Base-by-base conservation (phyloP, 257 asterid species). In the Rauvolfia tetraphylla region DNA sequence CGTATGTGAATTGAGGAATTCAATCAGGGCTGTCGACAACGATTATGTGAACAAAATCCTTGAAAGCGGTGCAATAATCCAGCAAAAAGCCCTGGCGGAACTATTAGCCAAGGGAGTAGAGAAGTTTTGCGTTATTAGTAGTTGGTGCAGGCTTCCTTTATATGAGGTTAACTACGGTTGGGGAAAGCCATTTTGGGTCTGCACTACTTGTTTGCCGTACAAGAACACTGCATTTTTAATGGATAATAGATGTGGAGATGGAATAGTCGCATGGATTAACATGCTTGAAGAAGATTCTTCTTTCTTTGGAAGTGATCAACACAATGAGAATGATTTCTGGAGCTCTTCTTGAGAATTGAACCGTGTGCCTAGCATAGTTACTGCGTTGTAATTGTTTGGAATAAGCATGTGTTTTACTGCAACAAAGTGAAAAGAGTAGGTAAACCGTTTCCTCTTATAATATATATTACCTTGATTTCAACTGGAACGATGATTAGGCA, bases 101-200 rank as follows among this genome's bases (percentile, higher is more conserved):
- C 3, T 31, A 3, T 29, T 51, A 14, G 36, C 38, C 0, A 72
- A 58, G 15, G 81, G 81, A 20, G 86, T 77, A 9, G 13, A 23
- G 9, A 83, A 77, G 48, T 12, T 39, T n/a, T 81, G 76, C 51
- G 15, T 29, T 46, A 85, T 85, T 62, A 85, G 85, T 67, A 84
- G 88, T 7, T 87, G 86, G 89, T 80, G 81, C 59, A 80, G 87
- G 57, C 83, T 87, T 83, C 88, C 91, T 4, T 38, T 79, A 34
- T 85, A 85, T 29, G 88, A 85, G 39, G 88, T 82, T 68, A 89
- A 87, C 51, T 87, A 72, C 39, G 87, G 89, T 18, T 80, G 89
- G 89, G 88, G 89, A 2, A 76, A 66, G 77, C 89, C 89, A 7
- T 33, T 27, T 48, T 79, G 89, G 88, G 84, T 68, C 2, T 75